Conservation (phyloP, 352 stramenopile species). For the Pythium phragmitis region DNA sequence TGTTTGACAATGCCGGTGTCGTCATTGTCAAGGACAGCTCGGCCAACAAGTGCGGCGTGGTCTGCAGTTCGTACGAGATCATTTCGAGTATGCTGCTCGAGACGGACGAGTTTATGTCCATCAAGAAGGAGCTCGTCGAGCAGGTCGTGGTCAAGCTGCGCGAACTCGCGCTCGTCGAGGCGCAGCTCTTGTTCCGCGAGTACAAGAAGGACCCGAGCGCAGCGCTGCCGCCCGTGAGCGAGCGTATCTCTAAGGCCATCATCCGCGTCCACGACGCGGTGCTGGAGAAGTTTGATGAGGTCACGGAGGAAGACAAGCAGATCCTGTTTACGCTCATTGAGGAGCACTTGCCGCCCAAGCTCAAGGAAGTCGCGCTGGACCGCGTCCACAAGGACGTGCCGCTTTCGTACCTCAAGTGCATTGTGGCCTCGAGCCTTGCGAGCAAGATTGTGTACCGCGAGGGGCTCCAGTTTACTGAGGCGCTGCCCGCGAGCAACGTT, state of each 20-base stretch:
- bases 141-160: conserved; percentile 96
- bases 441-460: conserved; percentile 99
- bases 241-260: conserved; percentile 95
- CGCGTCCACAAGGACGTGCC: conserved; percentile 92
- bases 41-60: conserved; percentile 86
- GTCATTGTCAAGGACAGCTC: conserved; percentile 98
- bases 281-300: conserved; percentile 89
- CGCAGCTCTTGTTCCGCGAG: conserved; percentile 97
- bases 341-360: conserved; percentile 92
- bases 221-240: conserved; percentile 89
- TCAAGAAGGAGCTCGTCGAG: conserved; percentile 93
- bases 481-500: conserved; percentile 90
- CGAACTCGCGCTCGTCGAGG: conserved; percentile 91
- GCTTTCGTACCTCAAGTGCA: conserved; percentile 95
- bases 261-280: conserved; percentile 96
- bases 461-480: conserved; percentile 94
- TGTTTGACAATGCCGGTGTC: conserved; percentile 96
- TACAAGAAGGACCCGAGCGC: conserved; percentile 89
- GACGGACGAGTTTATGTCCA: conserved; percentile 95
- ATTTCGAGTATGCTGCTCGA: conserved; percentile 94
- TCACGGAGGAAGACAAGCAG: conserved; percentile 81
- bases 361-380: conserved; percentile 93
- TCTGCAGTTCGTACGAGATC: conserved; percentile 87
- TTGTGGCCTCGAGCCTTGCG: conserved; percentile 94
- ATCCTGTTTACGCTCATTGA: conserved; percentile 85